Conservation (phyloP, 192 early-diverging fungal species). For the Coemansia asiatica region DNA sequence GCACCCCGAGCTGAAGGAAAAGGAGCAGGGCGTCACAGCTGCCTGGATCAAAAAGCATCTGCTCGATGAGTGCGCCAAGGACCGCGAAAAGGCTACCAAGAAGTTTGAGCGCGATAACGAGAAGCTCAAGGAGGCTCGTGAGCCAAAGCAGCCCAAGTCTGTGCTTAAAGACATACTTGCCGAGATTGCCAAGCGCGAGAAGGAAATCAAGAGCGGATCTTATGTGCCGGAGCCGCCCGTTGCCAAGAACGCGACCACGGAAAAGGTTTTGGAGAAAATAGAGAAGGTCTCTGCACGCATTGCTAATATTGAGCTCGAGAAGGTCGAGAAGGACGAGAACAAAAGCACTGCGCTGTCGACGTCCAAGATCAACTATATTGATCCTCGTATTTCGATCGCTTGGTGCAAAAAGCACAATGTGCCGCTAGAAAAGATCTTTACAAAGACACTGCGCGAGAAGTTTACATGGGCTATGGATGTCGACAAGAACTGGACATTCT, state of each 20-base stretch:
- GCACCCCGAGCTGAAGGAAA: slow-evolving; percentile 61
- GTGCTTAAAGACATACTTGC: slow-evolving; percentile 56
- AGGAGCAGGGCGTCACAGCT: slow-evolving; percentile 75
- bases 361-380: slow-evolving; percentile 98
- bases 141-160: slow-evolving; percentile 56
- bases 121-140: slow-evolving; percentile 65
- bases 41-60: slow-evolving; percentile 74
- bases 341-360: slow-evolving; percentile 94
- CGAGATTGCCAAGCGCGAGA: slow-evolving; percentile 45
- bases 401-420: slow-evolving; percentile 92
- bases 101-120: slow-evolving; percentile 81
- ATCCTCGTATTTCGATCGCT: slow-evolving; percentile 90
- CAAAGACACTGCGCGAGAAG: slow-evolving; percentile 86
- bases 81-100: slow-evolving; percentile 65
- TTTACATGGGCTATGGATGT: slow-evolving; percentile 93
- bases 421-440: slow-evolving; percentile 91
- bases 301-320: slow-evolving; percentile 66
- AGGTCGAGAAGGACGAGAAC: slow-evolving; percentile 95
- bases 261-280: slow-evolving; percentile 74
- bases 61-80: slow-evolving; percentile 63
- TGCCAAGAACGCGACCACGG: slow-evolving; percentile 54
- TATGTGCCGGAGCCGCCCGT: slow-evolving; percentile 34
- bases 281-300: slow-evolving; percentile 72
- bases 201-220: slow-evolving; percentile 41
- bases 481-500: slow-evolving; percentile 65